These are phyloP conservation scores for Rubia tinctorum DNA, from an alignment of 305 asterid species.

Conservation along the genomic window DNA sequence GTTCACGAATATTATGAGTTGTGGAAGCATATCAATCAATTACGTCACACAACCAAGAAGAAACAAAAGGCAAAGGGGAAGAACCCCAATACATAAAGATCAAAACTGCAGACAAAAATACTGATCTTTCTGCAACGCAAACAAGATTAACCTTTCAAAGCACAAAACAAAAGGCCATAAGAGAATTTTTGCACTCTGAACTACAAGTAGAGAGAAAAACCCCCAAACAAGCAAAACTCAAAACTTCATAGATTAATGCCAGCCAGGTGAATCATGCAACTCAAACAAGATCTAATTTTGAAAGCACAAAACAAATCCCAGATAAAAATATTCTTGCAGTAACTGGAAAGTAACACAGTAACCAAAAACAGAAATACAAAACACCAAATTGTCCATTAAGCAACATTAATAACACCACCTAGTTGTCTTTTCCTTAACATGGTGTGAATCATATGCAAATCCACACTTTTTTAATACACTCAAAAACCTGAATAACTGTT, in stretches of 20 bases:
- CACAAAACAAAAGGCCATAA: background rate
- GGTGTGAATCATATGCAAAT: background rate
- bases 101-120: background rate
- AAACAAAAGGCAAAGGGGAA: background rate
- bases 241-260: no score
- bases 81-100: background rate
- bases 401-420: background rate
- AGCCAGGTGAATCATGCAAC: background rate
- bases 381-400: background rate
- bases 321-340: background rate
- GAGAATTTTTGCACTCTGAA: no score
- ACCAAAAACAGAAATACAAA: background rate
- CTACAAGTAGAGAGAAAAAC: no score
- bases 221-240: background rate
- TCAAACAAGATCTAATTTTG: background rate
- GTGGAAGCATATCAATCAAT: constrained; percentile 31
- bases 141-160: background rate
- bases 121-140: background rate
- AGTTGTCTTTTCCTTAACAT: background rate
- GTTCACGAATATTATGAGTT: constrained; percentile 90
- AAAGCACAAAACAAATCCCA: background rate
- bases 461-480: background rate
- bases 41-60: background rate
- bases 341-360: background rate
- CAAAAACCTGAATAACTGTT: background rate